Evolutionary conservation across 2,329 filamentous ascomycete species (phyloP), one percentile per base, ranked within the genome.

Genomic region (Cephalotrichum gorgonifer): DNA sequence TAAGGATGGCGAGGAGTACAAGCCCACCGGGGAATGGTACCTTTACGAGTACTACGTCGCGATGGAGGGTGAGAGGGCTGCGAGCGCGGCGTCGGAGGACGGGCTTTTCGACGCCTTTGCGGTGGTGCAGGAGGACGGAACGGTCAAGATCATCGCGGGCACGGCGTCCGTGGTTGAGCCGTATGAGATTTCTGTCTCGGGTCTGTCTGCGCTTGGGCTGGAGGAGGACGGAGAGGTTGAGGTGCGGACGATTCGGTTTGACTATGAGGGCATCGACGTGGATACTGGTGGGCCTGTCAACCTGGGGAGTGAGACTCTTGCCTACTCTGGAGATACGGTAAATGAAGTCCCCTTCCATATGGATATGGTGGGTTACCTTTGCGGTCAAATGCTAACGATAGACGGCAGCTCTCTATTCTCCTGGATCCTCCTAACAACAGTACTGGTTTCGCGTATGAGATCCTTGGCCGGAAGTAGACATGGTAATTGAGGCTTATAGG

Each of bases 1-100:
- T 15, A 33, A 33, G 30, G 30, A 33, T 11, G 30, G 30, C 12
- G 30, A 33, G 30, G 20, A 22, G 15, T 49, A 49, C 31, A 11
- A 39, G 9, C 50, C 50, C 23, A 51, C 48, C 20, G 50, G 46
- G 8, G 50, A 52, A 25, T 54, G 51, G 50, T 47, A 52, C 12
- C 20, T 51, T 7, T 51, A 51, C 43, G 39, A 51, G 47, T 51
- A 51, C 42, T 51, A 51, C 43, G 35, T 31, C 8, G 41, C 17
- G 17, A 51, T 51, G 50, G 45, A 20, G 1, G 50, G 50, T 23
- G 31, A 27, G 9, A 14, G 46, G 6, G 46, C 43, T 43, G 23
- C 26, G 25, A 51, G 46, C 17, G 28, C 46, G 17, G 47, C 33
- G 12, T 51, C 50, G 22, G 42, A 41, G 6, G 50, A 51, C 22